phyloP scores from a whole-genome alignment of 2,329 filamentous ascomycete genomes.

The Botrytis fabae region DNA sequence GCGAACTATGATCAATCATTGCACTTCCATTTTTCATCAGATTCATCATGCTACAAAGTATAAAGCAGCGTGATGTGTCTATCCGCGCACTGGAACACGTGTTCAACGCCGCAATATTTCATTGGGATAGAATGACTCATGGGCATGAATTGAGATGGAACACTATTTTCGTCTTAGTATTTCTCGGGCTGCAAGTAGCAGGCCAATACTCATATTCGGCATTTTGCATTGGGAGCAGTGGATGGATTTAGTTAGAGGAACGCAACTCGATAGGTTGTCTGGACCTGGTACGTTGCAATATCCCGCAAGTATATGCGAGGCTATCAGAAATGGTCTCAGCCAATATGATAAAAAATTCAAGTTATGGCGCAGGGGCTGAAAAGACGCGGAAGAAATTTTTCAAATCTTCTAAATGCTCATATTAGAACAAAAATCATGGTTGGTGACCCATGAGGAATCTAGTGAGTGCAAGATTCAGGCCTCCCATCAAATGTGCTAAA shows the following conservation, averaged over 20 bases:
- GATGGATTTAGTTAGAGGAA: not conserved
- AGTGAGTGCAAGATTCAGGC: not conserved
- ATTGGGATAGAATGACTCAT: not conserved
- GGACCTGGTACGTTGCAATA: not conserved
- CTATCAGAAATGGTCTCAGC: not conserved
- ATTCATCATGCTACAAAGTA: not conserved
- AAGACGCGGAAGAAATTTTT: not conserved
- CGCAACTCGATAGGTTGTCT: not conserved
- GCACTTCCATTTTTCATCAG: not conserved
- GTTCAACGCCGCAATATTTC: not conserved
- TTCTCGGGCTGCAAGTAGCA: not conserved
- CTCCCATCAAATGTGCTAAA: not conserved
- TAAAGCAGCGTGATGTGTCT: conserved; percentile 2
- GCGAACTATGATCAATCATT: not conserved
- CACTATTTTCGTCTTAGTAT: not conserved
- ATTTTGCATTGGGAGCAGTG: not conserved
- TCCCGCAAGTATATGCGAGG: not conserved
- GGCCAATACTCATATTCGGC: not conserved
- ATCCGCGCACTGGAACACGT: not conserved
- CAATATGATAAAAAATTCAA: not conserved
- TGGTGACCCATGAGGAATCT: not conserved
- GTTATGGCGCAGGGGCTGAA: not conserved
- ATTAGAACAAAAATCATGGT: not conserved
- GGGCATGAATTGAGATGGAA: not conserved
- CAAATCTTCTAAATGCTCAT: not conserved